Evolutionary conservation across 2,329 filamentous ascomycete species (phyloP).

Genomic region (Ophiostoma ulmi): DNA sequence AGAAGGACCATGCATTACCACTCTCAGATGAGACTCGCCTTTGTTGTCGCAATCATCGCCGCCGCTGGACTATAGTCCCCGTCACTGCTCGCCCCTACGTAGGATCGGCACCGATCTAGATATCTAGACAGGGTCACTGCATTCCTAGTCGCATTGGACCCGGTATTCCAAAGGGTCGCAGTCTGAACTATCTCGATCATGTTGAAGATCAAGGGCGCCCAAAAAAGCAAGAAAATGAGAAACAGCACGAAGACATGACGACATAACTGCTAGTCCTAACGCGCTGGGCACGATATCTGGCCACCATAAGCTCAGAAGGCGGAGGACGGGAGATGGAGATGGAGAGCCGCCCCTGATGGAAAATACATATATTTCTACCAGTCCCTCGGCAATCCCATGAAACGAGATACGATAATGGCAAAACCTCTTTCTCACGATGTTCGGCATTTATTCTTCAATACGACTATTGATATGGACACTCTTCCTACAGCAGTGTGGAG

Average conservation of each 20-base stretch:
- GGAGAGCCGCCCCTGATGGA: not conserved
- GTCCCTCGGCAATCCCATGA: not conserved
- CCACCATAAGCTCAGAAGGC: not conserved
- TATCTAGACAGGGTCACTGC: not conserved
- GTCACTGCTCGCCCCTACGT: not conserved
- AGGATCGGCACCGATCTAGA: conserved; percentile 6
- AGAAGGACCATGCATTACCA: not conserved
- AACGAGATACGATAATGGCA: not conserved
- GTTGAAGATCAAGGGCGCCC: not conserved
- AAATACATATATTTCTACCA: not conserved
- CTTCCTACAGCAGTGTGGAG: not conserved
- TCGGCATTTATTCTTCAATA: not conserved
- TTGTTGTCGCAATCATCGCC: not conserved
- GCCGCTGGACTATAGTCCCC: not conserved
- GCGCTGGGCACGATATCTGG: not conserved
- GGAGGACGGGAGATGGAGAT: not conserved
- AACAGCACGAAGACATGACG: not conserved
- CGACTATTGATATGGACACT: not conserved
- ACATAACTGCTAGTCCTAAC: not conserved
- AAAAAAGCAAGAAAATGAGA: not conserved
- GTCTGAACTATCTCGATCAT: not conserved
- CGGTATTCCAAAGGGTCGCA: not conserved
- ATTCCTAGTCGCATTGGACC: not conserved
- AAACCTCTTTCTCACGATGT: not conserved
- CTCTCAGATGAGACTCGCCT: not conserved